Percentiles rank a stretch among this genome's conserved stretches.
These are phyloP conservation scores for Saccharomycopsis sp. DNA, from an alignment of 805 yeast genomes.

Conservation along the genomic window DNA sequence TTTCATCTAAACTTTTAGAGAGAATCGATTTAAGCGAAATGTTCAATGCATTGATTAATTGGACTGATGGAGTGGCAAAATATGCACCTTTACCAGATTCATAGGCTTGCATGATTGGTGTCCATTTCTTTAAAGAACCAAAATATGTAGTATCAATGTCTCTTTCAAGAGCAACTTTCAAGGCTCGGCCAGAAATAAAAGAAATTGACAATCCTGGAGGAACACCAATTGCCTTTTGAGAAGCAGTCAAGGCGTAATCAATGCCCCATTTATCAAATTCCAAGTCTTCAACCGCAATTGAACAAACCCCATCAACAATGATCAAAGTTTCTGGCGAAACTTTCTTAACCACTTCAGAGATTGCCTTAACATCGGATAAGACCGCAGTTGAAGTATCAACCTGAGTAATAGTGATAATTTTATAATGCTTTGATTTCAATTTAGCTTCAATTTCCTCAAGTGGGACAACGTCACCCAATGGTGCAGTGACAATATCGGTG, in stretches of 20 bases:
- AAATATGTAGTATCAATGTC: slow-evolving; percentile 41
- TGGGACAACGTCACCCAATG: slow-evolving; percentile 66
- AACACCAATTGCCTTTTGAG: slow-evolving; percentile 92
- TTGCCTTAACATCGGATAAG: slow-evolving; percentile 57
- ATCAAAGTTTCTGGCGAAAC: slow-evolving; percentile 75
- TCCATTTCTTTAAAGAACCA: slow-evolving; percentile 76
- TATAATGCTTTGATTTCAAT: slow-evolving; percentile 46
- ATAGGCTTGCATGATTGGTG: slow-evolving; percentile 80
- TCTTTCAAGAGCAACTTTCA: slow-evolving; percentile 48
- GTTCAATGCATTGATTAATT: slow-evolving; percentile 72
- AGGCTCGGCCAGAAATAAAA: slow-evolving; percentile 68
- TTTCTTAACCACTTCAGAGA: slow-evolving; percentile 54
- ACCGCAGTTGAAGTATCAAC: slow-evolving; percentile 97
- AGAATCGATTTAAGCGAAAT: slow-evolving; percentile 70
- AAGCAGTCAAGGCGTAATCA: slow-evolving; percentile 84
- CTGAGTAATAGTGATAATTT: slow-evolving; percentile 79
- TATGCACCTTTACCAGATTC: slow-evolving; percentile 74
- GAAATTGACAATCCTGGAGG: slow-evolving; percentile 88
- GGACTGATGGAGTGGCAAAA: slow-evolving; percentile 97
- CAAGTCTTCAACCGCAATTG: slow-evolving; percentile 81
- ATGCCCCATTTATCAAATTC: slow-evolving; percentile 86
- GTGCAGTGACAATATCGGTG: slow-evolving; percentile 64
- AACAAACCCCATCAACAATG: slow-evolving; percentile 92
- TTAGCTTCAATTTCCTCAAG: slow-evolving; percentile 47
- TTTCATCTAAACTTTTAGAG: slow-evolving; percentile 43